phyloP scores from a whole-genome alignment of 106 monocot genomes.

The Amphibolis antarctica region DNA sequence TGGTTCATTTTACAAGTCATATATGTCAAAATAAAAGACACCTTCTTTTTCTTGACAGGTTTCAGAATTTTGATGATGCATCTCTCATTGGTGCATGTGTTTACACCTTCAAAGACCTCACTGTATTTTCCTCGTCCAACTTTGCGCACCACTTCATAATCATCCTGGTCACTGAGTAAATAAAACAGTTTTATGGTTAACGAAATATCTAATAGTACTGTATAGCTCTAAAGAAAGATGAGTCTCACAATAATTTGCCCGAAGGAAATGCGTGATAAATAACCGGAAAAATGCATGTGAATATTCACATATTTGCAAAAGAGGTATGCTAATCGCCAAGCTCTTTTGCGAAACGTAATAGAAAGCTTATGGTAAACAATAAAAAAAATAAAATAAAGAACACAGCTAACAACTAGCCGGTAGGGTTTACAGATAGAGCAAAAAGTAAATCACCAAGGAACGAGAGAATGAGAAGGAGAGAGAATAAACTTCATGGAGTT shows the following conservation, averaged over 20 bases:
- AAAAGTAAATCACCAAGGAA: neutral
- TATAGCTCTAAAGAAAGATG: neutral
- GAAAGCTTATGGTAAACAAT: too few relatives aligned
- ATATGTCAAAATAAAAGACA: conserved; percentile 7
- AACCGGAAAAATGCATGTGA: too few relatives aligned
- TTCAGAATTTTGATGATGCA: conserved; percentile 77
- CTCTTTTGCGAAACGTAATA: too few relatives aligned
- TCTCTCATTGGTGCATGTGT: conserved; percentile 41
- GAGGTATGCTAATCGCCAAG: too few relatives aligned
- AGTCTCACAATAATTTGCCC: neutral
- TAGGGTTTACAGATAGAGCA: neutral
- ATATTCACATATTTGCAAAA: too few relatives aligned
- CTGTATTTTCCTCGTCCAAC: conserved; percentile 79
- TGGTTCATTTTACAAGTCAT: neutral
- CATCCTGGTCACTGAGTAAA: conserved; percentile 51
- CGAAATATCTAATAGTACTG: too few relatives aligned
- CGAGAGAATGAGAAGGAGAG: neutral
- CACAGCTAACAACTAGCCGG: too few relatives aligned
- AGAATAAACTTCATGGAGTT: neutral
- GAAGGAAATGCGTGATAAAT: neutral
- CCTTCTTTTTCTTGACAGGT: conserved; percentile 87
- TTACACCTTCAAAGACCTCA: conserved; percentile 77
- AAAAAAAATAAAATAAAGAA: too few relatives aligned
- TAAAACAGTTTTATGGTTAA: neutral
- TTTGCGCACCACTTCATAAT: conserved; percentile 68